Evolutionary conservation across 768 basidiomycete genomes (phyloP).

Genomic region (Clavulina sp.): DNA sequence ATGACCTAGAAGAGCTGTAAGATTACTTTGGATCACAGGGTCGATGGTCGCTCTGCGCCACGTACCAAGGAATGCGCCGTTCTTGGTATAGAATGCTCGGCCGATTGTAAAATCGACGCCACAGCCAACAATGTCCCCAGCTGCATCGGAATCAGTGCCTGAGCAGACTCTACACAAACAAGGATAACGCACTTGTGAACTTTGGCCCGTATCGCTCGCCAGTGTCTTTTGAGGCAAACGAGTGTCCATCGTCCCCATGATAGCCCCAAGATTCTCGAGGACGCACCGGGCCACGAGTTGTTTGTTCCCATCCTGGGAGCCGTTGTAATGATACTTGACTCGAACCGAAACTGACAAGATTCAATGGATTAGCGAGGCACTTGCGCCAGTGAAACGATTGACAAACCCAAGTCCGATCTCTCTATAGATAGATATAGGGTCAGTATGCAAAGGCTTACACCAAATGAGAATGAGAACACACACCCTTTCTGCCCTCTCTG

Average conservation of each 20-base stretch:
- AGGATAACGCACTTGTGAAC: slow-evolving; percentile 51
- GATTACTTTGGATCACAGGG: slow-evolving; percentile 3
- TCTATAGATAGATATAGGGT: slow-evolving; percentile 20
- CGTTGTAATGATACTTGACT: slow-evolving; percentile 48
- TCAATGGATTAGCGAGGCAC: not conserved
- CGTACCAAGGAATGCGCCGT: slow-evolving; percentile 39
- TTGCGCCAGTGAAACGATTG: not conserved
- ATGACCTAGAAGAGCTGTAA: slow-evolving; percentile 26
- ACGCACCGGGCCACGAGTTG: not conserved
- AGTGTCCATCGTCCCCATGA: slow-evolving; percentile 74
- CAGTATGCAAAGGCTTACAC: no score
- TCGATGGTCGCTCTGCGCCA: slow-evolving; percentile 1
- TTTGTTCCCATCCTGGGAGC: slow-evolving; percentile 65
- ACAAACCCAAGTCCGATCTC: slow-evolving; percentile 69
- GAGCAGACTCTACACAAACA: not conserved
- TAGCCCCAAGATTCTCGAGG: slow-evolving; percentile 67
- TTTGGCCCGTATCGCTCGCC: slow-evolving; percentile 60
- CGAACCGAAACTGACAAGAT: slow-evolving; percentile 39
- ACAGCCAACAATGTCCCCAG: slow-evolving; percentile 78
- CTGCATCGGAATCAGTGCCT: slow-evolving; percentile 23
- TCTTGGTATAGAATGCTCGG: slow-evolving; percentile 28
- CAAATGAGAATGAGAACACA: slow-evolving; percentile 13
- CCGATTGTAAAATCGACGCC: slow-evolving; percentile 65
- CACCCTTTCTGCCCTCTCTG: slow-evolving; percentile 71
- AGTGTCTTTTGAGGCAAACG: slow-evolving; percentile 41